Evolutionary conservation across 2,329 filamentous ascomycete species (phyloP).

Genomic region (Helotiales sp.): DNA sequence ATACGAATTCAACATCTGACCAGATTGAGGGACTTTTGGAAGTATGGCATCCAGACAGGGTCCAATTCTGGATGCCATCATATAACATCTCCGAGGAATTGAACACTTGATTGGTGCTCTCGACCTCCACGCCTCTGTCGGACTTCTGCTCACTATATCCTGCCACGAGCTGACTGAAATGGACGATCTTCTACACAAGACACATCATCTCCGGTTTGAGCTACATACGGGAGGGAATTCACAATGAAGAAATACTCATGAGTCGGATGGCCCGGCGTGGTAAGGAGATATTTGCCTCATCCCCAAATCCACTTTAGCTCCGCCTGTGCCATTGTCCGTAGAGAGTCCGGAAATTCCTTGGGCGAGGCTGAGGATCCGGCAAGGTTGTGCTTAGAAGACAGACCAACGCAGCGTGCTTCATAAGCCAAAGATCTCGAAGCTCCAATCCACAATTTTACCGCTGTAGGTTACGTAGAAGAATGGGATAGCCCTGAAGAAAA

Average conservation of each 20-base stretch:
- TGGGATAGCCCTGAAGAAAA: slow-evolving; percentile 16
- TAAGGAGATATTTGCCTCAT: background rate
- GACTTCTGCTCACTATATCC: background rate
- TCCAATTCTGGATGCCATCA: background rate
- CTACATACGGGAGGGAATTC: background rate
- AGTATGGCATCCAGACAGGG: background rate
- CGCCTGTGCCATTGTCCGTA: background rate
- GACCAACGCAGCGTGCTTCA: slow-evolving; percentile 17
- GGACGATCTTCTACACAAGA: background rate
- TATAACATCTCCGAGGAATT: background rate
- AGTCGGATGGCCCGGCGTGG: background rate
- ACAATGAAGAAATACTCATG: background rate
- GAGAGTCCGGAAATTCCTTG: slow-evolving; percentile 12
- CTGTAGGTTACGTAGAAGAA: slow-evolving; percentile 8
- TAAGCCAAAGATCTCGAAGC: slow-evolving; percentile 12
- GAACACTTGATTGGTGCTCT: background rate
- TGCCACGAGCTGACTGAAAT: background rate
- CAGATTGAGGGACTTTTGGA: too few relatives aligned
- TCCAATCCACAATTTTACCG: slow-evolving; percentile 17
- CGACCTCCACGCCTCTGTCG: background rate
- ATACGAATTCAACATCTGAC: background rate
- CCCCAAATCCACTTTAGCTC: background rate
- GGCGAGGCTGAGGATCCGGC: slow-evolving; percentile 12
- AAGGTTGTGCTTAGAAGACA: slow-evolving; percentile 9
- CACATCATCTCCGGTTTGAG: background rate